Evolutionary conservation across 768 basidiomycete genomes (phyloP).

Genomic region (Boletellus ananas): DNA sequence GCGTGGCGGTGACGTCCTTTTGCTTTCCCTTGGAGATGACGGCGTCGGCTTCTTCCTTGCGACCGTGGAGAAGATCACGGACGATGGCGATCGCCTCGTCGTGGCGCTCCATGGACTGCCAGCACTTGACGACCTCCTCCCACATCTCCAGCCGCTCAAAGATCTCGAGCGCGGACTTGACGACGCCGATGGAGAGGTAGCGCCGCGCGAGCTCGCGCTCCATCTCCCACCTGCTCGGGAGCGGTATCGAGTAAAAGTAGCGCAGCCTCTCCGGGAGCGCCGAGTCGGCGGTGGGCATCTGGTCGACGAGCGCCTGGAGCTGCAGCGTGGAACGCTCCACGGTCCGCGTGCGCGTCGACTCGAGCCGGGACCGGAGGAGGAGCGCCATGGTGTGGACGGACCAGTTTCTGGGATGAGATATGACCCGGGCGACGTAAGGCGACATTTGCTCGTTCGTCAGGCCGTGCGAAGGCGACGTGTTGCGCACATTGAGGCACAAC

Average conservation of each 20-base stretch:
- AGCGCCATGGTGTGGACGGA: conserved; percentile 95
- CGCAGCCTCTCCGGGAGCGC: conserved; percentile 66
- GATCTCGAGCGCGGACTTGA: conserved; percentile 87
- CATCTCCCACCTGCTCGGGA: conserved; percentile 93
- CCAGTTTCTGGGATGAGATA: conserved; percentile 92
- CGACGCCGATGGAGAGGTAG: conserved; percentile 81
- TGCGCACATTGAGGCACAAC: conserved; percentile 85
- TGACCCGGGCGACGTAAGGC: conserved; percentile 86
- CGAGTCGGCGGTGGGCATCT: conserved; percentile 89
- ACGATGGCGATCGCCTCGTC: conserved; percentile 81
- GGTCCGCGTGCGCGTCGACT: conserved; percentile 83
- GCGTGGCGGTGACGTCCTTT: conserved; percentile 35
- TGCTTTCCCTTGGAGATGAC: conserved; percentile 58
- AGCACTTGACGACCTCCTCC: conserved; percentile 93
- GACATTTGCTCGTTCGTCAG: conserved; percentile 90
- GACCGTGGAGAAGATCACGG: conserved; percentile 78
- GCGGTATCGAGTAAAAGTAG: conserved; percentile 74
- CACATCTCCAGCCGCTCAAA: conserved; percentile 97
- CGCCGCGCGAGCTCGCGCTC: conserved; percentile 85
- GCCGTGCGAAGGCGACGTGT: conserved; percentile 86
- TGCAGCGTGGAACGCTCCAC: conserved; percentile 91
- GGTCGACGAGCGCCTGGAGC: conserved; percentile 92
- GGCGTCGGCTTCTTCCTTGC: conserved; percentile 76
- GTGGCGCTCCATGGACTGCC: conserved; percentile 72
- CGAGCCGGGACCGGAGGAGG: conserved; percentile 87